Base-by-base conservation (phyloP, 1,284 basidiomycete genomes). In the Ustilago curta region DNA sequence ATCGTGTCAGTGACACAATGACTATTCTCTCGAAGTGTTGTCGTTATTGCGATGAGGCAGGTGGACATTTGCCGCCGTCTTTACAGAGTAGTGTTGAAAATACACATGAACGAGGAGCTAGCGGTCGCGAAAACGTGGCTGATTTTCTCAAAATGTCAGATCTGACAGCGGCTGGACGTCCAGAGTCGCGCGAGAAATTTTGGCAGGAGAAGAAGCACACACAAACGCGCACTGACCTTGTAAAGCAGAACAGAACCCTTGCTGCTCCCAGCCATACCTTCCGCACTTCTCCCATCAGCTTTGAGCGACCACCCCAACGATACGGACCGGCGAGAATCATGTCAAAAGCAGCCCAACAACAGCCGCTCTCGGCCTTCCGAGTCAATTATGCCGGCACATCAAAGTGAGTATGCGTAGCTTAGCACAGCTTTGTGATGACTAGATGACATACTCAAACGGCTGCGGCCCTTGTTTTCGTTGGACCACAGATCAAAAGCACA, bases 331-430 rank as follows among this genome's bases (percentile, higher is more conserved):
- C 42, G 18, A 16, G 25, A 27, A 31, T 4, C 25, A 67, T 67
- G 64, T 57, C 59, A 8, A 61, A 51, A 25, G 9, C 59, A 18
- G 25, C 47, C 44, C 37, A 64, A 21, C 54, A 56, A 31, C 54
- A 58, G 60, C 67, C 72, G 23, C 67, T 75, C 16, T 66, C 72
- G 44, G 66, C 72, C 0, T 75, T 60, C 49, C 45, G 72, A 54
- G 52, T 75, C 62, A 67, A 64, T 56, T 75, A 75, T 29, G 62
- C 59, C n/a, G 50, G 63, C 62, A 44, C 62, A 9, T 61, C 66
- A 51, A 74, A 70, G 70, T 73, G 47, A 54, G 65, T 68, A 11
- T 19, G 8, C 44, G n/a, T 27, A 19, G 19, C 4, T 2, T 8
- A 25, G 31, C 9, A 9, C 9, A 37, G 35, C 35, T 23, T 43